phyloP scores from a whole-genome alignment of 495 filamentous ascomycete species.

The Cladorrhinum samala region DNA sequence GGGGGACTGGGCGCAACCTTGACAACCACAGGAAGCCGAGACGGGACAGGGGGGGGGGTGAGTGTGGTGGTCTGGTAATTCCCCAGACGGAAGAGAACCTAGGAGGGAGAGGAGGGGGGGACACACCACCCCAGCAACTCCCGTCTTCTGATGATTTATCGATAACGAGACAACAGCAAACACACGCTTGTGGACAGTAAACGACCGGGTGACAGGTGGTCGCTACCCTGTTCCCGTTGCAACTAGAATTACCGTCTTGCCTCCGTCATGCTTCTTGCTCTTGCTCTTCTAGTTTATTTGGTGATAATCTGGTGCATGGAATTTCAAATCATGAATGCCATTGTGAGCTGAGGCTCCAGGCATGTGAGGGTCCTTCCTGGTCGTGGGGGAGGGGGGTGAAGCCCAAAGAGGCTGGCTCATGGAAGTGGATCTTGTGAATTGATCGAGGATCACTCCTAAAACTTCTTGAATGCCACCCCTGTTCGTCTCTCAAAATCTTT shows the following conservation, averaged over 20 bases:
- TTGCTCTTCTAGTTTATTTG: not conserved
- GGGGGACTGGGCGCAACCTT: constrained; percentile 2
- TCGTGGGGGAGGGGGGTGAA: not conserved
- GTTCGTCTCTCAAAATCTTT: too few species aligned
- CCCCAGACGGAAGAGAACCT: not conserved
- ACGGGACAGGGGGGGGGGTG: constrained; percentile 6
- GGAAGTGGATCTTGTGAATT: not conserved
- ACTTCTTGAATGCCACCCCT: too few species aligned
- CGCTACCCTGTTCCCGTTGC: constrained; percentile 14
- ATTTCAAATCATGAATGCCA: not conserved
- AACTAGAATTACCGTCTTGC: not conserved
- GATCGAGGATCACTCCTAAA: not conserved
- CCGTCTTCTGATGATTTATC: not conserved
- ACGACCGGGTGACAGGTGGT: constrained; percentile 20
- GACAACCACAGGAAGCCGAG: constrained; percentile 10
- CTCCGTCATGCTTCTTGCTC: not conserved
- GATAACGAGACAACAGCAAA: constrained; percentile 4
- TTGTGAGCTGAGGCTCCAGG: not conserved
- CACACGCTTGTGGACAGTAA: constrained; percentile 9
- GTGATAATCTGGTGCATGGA: not conserved
- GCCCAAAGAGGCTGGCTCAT: not conserved
- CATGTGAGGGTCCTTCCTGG: not conserved
- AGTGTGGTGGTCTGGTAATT: not conserved
- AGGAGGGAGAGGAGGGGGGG: not conserved
- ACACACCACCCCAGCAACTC: not conserved